Evolutionary conservation across 2,329 filamentous ascomycete genomes (phyloP), one percentile per base, ranked within the genome.

Genomic region (Metarhizium brunneum): DNA sequence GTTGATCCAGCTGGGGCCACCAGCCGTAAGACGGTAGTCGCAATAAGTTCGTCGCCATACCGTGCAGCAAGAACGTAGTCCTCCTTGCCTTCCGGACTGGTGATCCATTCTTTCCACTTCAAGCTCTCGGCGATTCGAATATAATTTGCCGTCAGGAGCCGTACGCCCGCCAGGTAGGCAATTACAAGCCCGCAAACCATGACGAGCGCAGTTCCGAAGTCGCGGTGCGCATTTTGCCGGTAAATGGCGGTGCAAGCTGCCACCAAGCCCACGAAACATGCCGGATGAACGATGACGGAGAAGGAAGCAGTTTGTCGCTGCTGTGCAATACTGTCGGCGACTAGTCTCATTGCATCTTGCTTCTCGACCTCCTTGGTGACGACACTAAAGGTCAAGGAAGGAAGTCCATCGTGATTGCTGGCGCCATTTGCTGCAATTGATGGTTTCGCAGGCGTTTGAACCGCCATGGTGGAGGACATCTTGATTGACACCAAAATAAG

Each of bases 301-400:
- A 75, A 73, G 14, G 84, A 82, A 7, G 88, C 84, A 4, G 79
- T 70, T 68, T 90, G 85, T 54, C 88, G 85, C 72, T 94, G 90
- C 67, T 95, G 87, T 30, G 89, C 88, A 55, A 95, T 83, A 60
- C 85, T 89, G 72, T 94, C 89, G 54, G 88, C 85, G 50, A 95
- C 78, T 18, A 95, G 79, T 58, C 81, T 81, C 54, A 95, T 76
- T 13, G 86, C 86, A 56, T 83, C 78, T 59, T 83, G 73, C 66
- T 85, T 83, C 65, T 90, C 86, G 48, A 73, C 66, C 50, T 81
- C 72, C 45, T 64, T 63, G 43, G 74, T 74, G 47, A 84, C 70
- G 49, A 78, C 65, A 59, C 80, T 79, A 53, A 87, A 83, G 42
- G 78, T 78, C 56, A 91, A 79, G 11, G 82, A 77, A 6, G 85